Conservation (phyloP, 73 alveolate genomes). For the Effrenium voratum region DNA sequence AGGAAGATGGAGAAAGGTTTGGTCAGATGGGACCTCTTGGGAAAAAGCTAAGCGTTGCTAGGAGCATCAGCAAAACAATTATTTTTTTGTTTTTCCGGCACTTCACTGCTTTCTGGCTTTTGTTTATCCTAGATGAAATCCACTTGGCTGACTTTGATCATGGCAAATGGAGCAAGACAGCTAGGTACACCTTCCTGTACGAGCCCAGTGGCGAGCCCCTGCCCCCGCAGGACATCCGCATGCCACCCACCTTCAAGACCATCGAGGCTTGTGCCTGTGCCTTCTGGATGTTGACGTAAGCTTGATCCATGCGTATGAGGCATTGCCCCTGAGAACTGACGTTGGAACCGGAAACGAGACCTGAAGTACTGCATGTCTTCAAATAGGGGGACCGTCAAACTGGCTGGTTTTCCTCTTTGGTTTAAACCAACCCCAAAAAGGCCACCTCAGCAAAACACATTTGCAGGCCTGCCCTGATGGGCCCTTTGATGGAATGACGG, state of each 20-base stretch:
- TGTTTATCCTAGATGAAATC: no score
- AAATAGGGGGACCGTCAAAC: no score
- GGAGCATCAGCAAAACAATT: not conserved
- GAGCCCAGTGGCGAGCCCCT: conserved; percentile 67
- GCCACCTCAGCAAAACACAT: not conserved
- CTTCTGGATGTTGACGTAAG: not conserved
- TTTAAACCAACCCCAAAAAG: no score
- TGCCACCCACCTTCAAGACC: conserved; percentile 85
- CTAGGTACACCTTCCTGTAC: conserved; percentile 64
- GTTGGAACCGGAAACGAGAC: no score
- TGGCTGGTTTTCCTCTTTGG: no score
- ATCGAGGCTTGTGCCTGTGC: conserved; percentile 48
- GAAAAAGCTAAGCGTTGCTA: not conserved
- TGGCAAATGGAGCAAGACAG: not conserved
- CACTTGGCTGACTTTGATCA: not conserved
- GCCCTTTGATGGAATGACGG: conserved; percentile 82
- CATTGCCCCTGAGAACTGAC: no score
- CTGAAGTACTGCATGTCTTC: no score
- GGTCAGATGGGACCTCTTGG: no score
- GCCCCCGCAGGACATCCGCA: conserved; percentile 73
- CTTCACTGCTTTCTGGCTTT: not conserved
- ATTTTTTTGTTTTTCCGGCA: not conserved
- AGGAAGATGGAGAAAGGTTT: no score
- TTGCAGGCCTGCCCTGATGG: conserved; percentile 89
- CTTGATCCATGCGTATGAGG: not conserved